Percentiles rank a stretch among this genome's conserved stretches.
Evolutionary conservation across 2,329 filamentous ascomycete genomes (phyloP).

Genomic region (Ceratocystis papillata): DNA sequence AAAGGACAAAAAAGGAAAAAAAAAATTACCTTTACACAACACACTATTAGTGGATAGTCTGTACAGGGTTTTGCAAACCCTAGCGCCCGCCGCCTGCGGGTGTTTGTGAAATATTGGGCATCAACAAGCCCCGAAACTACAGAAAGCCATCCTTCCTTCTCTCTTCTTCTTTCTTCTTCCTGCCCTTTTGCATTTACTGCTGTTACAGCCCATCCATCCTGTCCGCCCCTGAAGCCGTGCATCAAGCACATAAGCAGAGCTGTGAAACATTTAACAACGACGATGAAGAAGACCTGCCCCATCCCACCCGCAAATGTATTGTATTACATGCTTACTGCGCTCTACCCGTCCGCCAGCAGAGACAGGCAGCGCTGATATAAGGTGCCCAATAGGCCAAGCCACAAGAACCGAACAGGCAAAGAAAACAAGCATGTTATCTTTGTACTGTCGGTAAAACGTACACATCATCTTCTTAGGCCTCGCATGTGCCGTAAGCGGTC

Average conservation of each 20-base stretch:
- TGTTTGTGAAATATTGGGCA: conserved; percentile 1
- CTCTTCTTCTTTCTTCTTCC: not conserved
- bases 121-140: not conserved
- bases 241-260: not conserved
- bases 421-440: not conserved
- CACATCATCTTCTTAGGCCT: not conserved
- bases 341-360: no score
- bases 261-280: not conserved
- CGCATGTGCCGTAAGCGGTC: not conserved
- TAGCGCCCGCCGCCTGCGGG: not conserved
- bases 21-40: not conserved
- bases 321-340: no score
- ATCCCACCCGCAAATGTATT: not conserved
- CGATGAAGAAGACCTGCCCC: no score
- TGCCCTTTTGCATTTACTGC: not conserved
- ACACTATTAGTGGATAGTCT: not conserved
- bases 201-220: not conserved
- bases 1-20: not conserved
- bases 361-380: no score
- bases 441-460: not conserved
- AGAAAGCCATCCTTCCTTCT: not conserved
- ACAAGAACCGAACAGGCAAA: not conserved
- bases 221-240: not conserved
- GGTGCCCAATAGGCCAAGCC: not conserved
- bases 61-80: not conserved